A percentile compares a stretch with the other conserved stretches of the same genome.
Evolutionary conservation across 1,284 basidiomycete genomes (phyloP).

Genomic region (Leccinum subrobustum): DNA sequence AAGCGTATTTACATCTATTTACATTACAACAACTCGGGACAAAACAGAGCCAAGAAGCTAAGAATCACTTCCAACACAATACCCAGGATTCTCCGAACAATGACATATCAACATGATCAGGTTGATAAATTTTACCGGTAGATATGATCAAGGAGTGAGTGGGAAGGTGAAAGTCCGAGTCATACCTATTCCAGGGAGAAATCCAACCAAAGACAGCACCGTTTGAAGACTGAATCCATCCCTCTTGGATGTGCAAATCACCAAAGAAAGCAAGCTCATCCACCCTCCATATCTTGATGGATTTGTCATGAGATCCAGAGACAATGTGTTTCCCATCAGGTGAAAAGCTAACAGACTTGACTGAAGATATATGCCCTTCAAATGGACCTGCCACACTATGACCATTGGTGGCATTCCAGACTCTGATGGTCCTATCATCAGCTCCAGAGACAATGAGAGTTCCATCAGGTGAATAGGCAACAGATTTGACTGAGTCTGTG

Average conservation of each 20-base stretch:
- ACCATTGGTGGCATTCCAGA: not conserved
- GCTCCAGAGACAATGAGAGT: not conserved
- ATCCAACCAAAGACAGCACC: not conserved
- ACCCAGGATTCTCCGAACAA: not conserved
- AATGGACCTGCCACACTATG: not conserved
- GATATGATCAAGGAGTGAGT: not conserved
- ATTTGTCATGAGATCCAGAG: not conserved
- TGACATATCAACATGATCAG: not conserved
- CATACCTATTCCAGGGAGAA: not conserved
- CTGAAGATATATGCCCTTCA: not conserved
- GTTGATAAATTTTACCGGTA: not conserved
- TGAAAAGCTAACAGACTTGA: not conserved
- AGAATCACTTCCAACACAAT: not conserved
- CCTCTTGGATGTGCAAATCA: not conserved
- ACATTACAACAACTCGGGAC: not conserved
- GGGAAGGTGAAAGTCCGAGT: not conserved
- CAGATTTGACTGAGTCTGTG: not conserved
- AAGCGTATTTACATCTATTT: not conserved
- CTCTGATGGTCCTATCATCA: not conserved
- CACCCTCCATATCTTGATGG: not conserved
- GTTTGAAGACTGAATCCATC: not conserved
- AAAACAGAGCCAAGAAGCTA: not conserved
- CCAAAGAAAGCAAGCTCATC: not conserved
- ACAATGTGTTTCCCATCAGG: not conserved
- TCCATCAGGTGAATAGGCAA: not conserved